phyloP scores from a whole-genome alignment of 1,284 basidiomycete species.

The Pseudozyma tsukubaensis region DNA sequence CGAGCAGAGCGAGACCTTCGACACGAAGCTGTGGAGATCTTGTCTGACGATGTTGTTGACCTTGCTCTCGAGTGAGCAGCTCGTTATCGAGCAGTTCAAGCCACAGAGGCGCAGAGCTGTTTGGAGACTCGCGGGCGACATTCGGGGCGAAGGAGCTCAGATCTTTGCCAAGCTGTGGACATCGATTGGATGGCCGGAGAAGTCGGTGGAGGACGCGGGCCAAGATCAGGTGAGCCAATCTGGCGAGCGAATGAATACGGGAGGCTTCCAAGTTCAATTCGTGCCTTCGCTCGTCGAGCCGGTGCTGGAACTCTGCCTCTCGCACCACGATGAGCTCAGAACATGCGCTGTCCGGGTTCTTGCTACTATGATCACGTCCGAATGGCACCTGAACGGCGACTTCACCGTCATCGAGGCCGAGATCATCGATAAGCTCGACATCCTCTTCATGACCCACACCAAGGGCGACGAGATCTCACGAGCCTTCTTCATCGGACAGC shows the following conservation, averaged over 20 bases:
- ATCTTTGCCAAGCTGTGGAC: conserved; percentile 88
- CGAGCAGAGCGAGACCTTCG: conserved; percentile 77
- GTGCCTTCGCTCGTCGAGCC: conserved; percentile 85
- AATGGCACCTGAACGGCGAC: conserved; percentile 70
- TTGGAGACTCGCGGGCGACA: conserved; percentile 93
- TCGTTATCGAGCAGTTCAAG: conserved; percentile 92
- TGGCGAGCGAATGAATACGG: conserved; percentile 57
- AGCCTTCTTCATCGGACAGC: conserved; percentile 92
- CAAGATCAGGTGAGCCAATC: conserved; percentile 27
- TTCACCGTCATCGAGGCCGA: conserved; percentile 80
- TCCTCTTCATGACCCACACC: conserved; percentile 88
- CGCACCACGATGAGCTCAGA: conserved; percentile 90
- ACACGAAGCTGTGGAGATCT: conserved; percentile 83
- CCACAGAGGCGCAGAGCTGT: conserved; percentile 92
- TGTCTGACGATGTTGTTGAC: conserved; percentile 85
- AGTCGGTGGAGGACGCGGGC: conserved; percentile 15
- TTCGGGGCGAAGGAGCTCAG: conserved; percentile 89
- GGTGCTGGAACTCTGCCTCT: conserved; percentile 90
- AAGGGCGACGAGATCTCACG: conserved; percentile 88
- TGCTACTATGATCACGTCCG: conserved; percentile 94
- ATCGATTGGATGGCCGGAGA: conserved; percentile 73
- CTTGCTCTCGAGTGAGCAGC: conserved; percentile 86
- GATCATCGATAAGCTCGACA: conserved; percentile 91
- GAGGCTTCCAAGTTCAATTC: conserved; percentile 68
- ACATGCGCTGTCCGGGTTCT: conserved; percentile 87